Evolutionary conservation across 129 eudicot species (phyloP).

Genomic region (Centaurea solstitialis): DNA sequence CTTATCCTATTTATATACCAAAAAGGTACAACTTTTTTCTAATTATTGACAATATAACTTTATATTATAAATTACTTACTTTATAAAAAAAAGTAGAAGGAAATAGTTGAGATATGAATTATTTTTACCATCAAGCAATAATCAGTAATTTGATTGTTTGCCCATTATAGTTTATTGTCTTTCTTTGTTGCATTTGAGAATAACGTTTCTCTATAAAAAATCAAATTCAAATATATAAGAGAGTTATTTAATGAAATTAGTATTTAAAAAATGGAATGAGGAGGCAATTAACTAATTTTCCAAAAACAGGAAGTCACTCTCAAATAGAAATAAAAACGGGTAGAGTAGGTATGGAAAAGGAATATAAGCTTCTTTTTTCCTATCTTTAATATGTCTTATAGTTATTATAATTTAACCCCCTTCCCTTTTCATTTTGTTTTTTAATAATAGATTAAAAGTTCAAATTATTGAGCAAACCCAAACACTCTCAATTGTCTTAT

Average conservation of each 20-base stretch:
- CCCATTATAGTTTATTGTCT: background rate
- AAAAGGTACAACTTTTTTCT: background rate
- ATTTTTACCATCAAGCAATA: background rate
- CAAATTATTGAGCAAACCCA: background rate
- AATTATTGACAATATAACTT: background rate
- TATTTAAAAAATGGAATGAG: slow-evolving; percentile 13
- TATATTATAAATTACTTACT: background rate
- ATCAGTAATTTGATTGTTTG: background rate
- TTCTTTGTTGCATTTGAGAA: background rate
- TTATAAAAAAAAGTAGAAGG: background rate
- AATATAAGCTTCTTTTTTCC: slow-evolving; percentile 12
- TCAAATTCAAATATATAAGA: background rate
- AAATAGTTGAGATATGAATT: background rate
- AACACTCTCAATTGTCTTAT: background rate
- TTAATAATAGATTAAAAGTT: too few species aligned
- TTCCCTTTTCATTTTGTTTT: background rate
- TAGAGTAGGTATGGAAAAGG: slow-evolving; percentile 37
- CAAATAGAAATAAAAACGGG: slow-evolving; percentile 10
- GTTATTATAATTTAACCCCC: background rate
- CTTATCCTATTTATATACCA: background rate
- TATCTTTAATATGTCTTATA: background rate
- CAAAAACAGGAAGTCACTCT: slow-evolving; percentile 26
- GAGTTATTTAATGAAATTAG: background rate
- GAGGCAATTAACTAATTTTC: slow-evolving; percentile 16
- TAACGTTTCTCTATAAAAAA: background rate